phyloP scores from a whole-genome alignment of 2,329 filamentous ascomycete genomes.

The Microcyclosporella mali region DNA sequence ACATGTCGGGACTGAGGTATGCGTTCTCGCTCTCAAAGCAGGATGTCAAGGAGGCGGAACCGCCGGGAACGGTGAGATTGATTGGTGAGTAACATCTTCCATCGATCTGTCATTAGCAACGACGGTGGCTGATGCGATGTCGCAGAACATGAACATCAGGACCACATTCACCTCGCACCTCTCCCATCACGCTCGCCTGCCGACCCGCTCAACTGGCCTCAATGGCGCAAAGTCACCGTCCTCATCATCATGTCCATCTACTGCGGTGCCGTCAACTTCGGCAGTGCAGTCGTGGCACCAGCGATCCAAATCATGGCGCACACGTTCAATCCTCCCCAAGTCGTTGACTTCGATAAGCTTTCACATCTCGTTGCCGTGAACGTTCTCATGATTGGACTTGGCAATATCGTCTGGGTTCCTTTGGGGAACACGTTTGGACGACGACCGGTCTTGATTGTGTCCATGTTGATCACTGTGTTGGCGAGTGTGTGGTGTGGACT shows the following conservation, averaged over 20 bases:
- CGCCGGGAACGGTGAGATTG: slow-evolving; percentile 36
- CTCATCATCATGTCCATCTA: slow-evolving; percentile 35
- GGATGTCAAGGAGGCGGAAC: slow-evolving; percentile 33
- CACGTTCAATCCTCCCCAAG: slow-evolving; percentile 26
- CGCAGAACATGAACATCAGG: slow-evolving; percentile 29
- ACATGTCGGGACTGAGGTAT: slow-evolving; percentile 29
- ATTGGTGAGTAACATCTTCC: slow-evolving; percentile 29
- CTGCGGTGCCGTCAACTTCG: slow-evolving; percentile 35
- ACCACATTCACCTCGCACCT: slow-evolving; percentile 34
- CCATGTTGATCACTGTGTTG: slow-evolving; percentile 31
- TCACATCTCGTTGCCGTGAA: slow-evolving; percentile 36
- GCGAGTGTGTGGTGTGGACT: slow-evolving; percentile 38
- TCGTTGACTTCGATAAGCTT: slow-evolving; percentile 31
- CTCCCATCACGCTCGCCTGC: slow-evolving; percentile 35
- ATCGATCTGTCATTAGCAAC: neutral
- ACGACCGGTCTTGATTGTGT: slow-evolving; percentile 33
- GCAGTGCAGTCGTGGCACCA: slow-evolving; percentile 32
- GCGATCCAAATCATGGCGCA: slow-evolving; percentile 31
- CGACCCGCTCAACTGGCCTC: slow-evolving; percentile 38
- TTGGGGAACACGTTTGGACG: slow-evolving; percentile 38
- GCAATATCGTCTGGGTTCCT: slow-evolving; percentile 39
- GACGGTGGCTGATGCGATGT: neutral
- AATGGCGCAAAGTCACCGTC: slow-evolving; percentile 33
- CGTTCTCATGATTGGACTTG: slow-evolving; percentile 34
- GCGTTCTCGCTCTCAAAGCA: slow-evolving; percentile 36